Percentiles rank a stretch among this genome's conserved stretches.
phyloP scores from a whole-genome alignment of 768 basidiomycete species.

The Fomitopsis serialis region DNA sequence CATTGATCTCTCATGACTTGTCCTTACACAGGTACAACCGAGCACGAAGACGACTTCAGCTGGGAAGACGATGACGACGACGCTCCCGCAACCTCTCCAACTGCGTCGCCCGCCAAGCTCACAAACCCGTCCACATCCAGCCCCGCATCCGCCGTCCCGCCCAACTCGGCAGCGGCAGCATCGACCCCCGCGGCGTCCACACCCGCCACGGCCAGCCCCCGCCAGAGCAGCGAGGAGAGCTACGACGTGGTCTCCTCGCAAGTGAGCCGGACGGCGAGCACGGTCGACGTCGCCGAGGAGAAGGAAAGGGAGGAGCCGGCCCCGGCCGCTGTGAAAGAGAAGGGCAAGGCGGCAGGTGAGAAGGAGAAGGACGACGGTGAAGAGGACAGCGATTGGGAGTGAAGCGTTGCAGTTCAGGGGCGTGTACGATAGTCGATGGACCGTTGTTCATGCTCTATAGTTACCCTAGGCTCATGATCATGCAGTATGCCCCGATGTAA shows the following conservation, averaged over 20 bases:
- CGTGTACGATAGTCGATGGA: background rate
- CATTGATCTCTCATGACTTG: background rate
- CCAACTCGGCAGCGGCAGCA: background rate
- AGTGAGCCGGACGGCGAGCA: constrained; percentile 20
- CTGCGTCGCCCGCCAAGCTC: background rate
- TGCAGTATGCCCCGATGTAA: background rate
- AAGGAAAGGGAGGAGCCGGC: constrained; percentile 6
- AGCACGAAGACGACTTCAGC: constrained; percentile 83
- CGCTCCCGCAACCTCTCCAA: constrained; percentile 8
- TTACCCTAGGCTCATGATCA: background rate
- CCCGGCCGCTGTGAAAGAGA: background rate
- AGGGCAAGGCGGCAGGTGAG: background rate
- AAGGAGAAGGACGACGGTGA: constrained; percentile 6
- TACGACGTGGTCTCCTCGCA: constrained; percentile 31
- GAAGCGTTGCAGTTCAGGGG: background rate
- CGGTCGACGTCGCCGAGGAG: constrained; percentile 1
- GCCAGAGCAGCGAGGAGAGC: constrained; percentile 30
- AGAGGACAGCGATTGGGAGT: constrained; percentile 22
- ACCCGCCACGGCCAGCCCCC: constrained; percentile 20
- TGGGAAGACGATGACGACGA: constrained; percentile 96
- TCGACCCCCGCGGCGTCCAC: constrained; percentile 13
- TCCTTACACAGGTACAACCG: constrained; percentile 41
- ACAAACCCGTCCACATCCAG: background rate
- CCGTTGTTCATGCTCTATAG: background rate
- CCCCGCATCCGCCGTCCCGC: background rate